Base-by-base conservation (phyloP, 306 rosid species). In the Malus orientalis region DNA sequence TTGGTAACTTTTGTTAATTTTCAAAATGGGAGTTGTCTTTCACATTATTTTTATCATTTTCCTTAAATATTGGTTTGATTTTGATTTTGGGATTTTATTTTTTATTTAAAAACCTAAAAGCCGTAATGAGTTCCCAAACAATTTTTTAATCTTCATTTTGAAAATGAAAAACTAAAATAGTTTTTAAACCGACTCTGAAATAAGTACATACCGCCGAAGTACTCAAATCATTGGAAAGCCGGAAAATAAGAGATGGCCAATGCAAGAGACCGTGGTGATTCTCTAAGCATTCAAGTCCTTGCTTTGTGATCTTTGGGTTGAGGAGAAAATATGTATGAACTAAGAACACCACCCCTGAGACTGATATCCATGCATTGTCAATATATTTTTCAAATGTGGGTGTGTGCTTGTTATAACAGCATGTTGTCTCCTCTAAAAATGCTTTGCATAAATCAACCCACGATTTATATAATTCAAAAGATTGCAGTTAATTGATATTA, bases 361-460 rank as follows among this genome's bases (percentile, higher is more conserved):
- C 83, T 0, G 96, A 87, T 5, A 85, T 61, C 91, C 85, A 82
- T 9, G 76, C 93, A 68, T 87, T 85, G 2, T 80, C 80, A 19
- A 88, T 54, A 74, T 91, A 88, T 0, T 81, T 85, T 0, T 82
- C 49, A 62, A 88, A 87, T 22, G 82, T 61, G 7, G 90, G 93
- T 5, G 81, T 4, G 3, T 29, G 30, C 30, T 29, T 29, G 30
- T 29, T 3, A 29, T 29, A 29, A 29, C 80, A 1, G 91, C 93
- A 87, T 8, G 3, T 45, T 45, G 13, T 45, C 51, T 45, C 67
- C 83, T 51, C 74, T 45, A 81, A 65, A 61, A 84, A 88, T 25
- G 96, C 84, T 84, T 87, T 84, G 76, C 74, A 85, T 87, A 87
- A 20, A 53, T 79, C 85, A 8, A 75, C 60, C 96, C 93, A 91